phyloP scores from a whole-genome alignment of 495 filamentous ascomycete genomes.

The Penicillium malachiteum region DNA sequence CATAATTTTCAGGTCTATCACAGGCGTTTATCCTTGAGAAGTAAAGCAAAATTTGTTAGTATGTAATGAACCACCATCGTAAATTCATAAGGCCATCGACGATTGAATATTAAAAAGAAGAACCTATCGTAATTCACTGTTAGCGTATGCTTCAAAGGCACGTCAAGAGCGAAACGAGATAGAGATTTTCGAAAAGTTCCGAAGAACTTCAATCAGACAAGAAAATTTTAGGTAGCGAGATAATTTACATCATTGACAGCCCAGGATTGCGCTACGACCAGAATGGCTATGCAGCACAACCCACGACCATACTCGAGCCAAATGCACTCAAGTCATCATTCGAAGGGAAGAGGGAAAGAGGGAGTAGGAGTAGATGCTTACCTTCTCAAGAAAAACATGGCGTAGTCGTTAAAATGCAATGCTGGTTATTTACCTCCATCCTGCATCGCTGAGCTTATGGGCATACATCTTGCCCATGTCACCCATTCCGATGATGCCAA shows the following conservation, averaged over 20 bases:
- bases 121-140: constrained; percentile 9
- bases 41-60: constrained; percentile 31
- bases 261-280: constrained; percentile 44
- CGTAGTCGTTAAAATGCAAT: constrained; percentile 11
- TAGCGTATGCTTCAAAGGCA: constrained; percentile 7
- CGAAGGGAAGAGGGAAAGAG: constrained; percentile 25
- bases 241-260: constrained; percentile 89
- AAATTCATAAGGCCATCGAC: too few relatives aligned
- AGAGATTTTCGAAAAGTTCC: constrained; percentile 6
- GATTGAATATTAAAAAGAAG: too few relatives aligned
- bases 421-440: constrained; percentile 78
- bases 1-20: constrained; percentile 82
- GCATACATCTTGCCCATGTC: constrained; percentile 99
- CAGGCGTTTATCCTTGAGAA: constrained; percentile 83
- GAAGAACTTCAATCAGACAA: constrained; percentile 67
- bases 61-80: not conserved
- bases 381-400: constrained; percentile 20
- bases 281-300: constrained; percentile 43
- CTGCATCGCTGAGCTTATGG: constrained; percentile 76
- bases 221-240: constrained; percentile 91
- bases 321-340: constrained; percentile 99
- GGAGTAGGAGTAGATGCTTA: constrained; percentile 23
- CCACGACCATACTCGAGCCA: constrained; percentile 90
- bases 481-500: constrained; percentile 98
- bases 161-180: not conserved